Conservation (phyloP, 176 grass and related monocot genomes). For the Bonia amplexicaulis region DNA sequence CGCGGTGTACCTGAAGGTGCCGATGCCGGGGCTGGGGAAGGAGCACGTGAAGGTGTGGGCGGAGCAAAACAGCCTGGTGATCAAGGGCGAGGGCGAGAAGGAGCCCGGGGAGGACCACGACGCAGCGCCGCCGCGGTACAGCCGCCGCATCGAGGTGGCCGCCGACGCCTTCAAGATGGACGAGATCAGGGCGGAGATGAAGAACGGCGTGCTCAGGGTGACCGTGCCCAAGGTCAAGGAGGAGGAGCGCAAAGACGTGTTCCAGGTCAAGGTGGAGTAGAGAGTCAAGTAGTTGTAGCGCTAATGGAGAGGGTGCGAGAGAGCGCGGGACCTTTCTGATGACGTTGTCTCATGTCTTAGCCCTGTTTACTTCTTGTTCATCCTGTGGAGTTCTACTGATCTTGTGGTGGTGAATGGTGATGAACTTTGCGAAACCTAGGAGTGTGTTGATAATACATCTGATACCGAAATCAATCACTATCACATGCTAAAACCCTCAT, state of each 20-base stretch:
- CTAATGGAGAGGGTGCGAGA: not conserved
- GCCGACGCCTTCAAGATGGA: constrained; percentile 47
- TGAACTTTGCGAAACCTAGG: too few species aligned
- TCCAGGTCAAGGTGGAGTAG: constrained; percentile 54
- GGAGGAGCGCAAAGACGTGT: constrained; percentile 55
- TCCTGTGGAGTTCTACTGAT: not conserved
- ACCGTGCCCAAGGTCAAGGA: constrained; percentile 60
- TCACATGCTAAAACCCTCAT: too few species aligned
- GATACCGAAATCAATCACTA: too few species aligned
- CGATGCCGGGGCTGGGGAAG: constrained; percentile 74
- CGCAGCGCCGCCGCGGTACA: not conserved
- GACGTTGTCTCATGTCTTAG: not conserved
- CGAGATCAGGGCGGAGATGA: constrained; percentile 72
- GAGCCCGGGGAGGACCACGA: constrained; percentile 10
- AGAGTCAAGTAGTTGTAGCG: not conserved
- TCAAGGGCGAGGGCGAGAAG: constrained; percentile 50
- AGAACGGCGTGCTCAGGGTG: constrained; percentile 66
- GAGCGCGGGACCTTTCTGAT: not conserved
- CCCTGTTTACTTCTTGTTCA: not conserved
- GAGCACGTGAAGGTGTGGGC: constrained; percentile 61
- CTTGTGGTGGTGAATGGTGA: not conserved
- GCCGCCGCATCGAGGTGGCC: constrained; percentile 38
- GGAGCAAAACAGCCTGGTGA: constrained; percentile 39
- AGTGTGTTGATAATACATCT: too few species aligned
- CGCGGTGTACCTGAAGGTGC: constrained; percentile 41